Conservation (phyloP, 805 yeast species). For the Candida ulmi region DNA sequence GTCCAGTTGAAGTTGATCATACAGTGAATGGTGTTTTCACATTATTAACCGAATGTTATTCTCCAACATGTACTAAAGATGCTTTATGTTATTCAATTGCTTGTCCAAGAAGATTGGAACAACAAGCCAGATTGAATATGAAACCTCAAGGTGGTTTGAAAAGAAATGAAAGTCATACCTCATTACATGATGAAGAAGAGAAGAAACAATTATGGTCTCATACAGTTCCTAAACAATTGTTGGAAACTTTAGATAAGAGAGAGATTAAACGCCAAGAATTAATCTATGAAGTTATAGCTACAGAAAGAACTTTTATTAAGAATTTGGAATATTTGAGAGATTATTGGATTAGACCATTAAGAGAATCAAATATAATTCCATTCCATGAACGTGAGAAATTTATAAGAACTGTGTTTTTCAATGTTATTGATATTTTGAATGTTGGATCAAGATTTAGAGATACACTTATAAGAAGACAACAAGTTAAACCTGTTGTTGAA, state of each 20-base stretch:
- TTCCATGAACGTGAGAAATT: conserved; percentile 86
- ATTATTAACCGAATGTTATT: conserved; percentile 86
- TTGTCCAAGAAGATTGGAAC: conserved; percentile 93
- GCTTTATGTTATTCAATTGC: conserved; percentile 89
- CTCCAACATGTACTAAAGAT: conserved; percentile 92
- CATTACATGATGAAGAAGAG: conserved; percentile 70
- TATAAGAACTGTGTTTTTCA: conserved; percentile 86
- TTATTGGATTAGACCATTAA: conserved; percentile 86
- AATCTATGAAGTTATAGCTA: conserved; percentile 87
- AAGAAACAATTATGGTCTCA: conserved; percentile 89
- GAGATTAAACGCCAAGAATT: conserved; percentile 94
- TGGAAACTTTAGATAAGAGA: conserved; percentile 71
- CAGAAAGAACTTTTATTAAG: conserved; percentile 93
- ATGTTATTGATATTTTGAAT: conserved; percentile 79
- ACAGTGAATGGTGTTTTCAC: conserved; percentile 88
- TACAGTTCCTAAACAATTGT: conserved; percentile 74
- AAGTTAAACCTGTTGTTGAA: conserved; percentile 75
- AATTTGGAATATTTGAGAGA: conserved; percentile 91
- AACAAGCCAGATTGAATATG: conserved; percentile 87
- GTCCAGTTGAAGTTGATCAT: conserved; percentile 21
- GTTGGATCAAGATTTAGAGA: conserved; percentile 84
- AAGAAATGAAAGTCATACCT: conserved; percentile 64
- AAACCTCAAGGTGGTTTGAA: conserved; percentile 82
- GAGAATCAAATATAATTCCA: conserved; percentile 83
- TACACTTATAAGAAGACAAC: conserved; percentile 82